Evolutionary conservation across 176 grass and related monocot species (phyloP), one percentile per base, ranked within the genome.

Genomic region (Eremochloa ophiuroides): DNA sequence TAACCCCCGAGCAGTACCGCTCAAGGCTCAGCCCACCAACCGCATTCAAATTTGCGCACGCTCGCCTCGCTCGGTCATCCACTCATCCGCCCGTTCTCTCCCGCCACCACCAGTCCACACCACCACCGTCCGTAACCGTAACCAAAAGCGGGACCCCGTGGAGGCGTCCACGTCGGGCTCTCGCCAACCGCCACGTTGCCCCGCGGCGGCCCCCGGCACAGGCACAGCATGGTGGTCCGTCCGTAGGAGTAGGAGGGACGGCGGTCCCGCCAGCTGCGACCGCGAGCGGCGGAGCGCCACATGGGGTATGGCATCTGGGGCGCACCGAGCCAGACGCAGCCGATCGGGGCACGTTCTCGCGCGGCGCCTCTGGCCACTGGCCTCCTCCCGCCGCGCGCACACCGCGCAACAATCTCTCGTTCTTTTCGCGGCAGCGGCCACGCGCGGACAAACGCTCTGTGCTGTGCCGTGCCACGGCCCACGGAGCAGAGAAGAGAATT

Each of bases 181-280:
- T 68, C 82, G 51, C 74, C 83, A 78, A 85, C 75, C 55, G 53
- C 66, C 83, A 22, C 82, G 37, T 69, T 76, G 73, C 11, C 34
- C 42, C 17, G n/a, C 26, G 12, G 59, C 25, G 56, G 12, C 50
- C 51, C 51, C 51, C 22, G 11, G 53, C 53, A 23, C 53, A 10
- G n/a, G 53, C 53, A 58, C 1, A 0, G 22, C 22, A 13, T 14
- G 41, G 7, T 56, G 53, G 53, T 56, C 22, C 17, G 47, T 1
- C 41, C 15, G 15, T 7, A 23, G 61, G 4, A 22, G 1, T 3
- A 10, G 7, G 7, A 8, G 18, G 18, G 46, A 53, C 62, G 8
- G 28, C 55, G 66, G 66, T 27, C n/a, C 50, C 6, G 11, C 31
- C 31, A n/a, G 5, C 27, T 25, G 16, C 26, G 55, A 7, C 33